phyloP scores from a whole-genome alignment of 1,139 yeast species.

The Dujonia santamariae region DNA sequence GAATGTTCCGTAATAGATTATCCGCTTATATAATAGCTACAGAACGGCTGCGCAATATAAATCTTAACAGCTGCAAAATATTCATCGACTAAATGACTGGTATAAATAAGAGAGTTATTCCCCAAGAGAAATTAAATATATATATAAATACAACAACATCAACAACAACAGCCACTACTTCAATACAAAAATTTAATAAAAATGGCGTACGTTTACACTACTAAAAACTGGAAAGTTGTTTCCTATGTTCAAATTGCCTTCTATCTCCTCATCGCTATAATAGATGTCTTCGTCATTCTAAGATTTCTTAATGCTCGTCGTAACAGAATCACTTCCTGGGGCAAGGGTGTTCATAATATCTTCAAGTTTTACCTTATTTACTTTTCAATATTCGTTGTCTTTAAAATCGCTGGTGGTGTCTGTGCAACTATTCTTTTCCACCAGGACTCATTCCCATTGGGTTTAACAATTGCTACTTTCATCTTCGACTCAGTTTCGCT shows the following conservation, averaged over 20 bases:
- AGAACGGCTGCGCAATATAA: too few relatives aligned
- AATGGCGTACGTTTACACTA: too few relatives aligned
- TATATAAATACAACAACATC: too few relatives aligned
- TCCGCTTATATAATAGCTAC: too few relatives aligned
- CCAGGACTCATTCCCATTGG: constrained; percentile 4
- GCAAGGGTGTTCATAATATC: constrained; percentile 5
- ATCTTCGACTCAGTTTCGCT: constrained; percentile 17
- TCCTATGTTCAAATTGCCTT: constrained; percentile 16
- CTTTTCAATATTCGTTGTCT: constrained; percentile 13
- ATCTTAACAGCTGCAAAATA: too few relatives aligned
- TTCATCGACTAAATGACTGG: too few relatives aligned
- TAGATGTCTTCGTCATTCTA: constrained; percentile 2
- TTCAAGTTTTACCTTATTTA: constrained; percentile 8
- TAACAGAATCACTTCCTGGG: neutral
- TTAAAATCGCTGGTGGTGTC: constrained; percentile 19
- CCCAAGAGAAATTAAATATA: too few relatives aligned
- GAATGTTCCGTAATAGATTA: too few relatives aligned
- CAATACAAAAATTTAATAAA: too few relatives aligned
- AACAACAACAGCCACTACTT: too few relatives aligned
- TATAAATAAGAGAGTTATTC: too few relatives aligned
- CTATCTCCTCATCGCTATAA: constrained; percentile 11
- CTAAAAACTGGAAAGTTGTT: constrained; percentile 15
- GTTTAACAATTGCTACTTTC: constrained; percentile 16
- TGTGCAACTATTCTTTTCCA: constrained; percentile 13
- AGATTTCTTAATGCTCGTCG: constrained; percentile 3